These are phyloP conservation scores for Rhinocladiella similis DNA, from an alignment of 2,329 filamentous ascomycete genomes.

Conservation along the genomic window DNA sequence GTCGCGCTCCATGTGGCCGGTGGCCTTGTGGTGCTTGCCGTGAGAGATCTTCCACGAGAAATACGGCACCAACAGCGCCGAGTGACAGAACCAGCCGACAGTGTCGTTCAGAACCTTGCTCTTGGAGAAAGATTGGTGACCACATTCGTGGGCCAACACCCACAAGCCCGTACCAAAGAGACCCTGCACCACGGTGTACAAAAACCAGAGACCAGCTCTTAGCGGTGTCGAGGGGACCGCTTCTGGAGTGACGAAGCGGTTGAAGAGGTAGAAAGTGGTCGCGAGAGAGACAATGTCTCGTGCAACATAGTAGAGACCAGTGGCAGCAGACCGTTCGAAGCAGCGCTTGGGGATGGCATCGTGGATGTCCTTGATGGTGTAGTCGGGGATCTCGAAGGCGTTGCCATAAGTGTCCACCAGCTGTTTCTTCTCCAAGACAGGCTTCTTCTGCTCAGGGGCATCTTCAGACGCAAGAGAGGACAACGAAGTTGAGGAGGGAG, in stretches of 20 bases:
- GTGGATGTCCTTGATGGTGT: slow-evolving; percentile 95
- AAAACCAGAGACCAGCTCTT: slow-evolving; percentile 65
- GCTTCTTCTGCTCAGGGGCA: slow-evolving; percentile 44
- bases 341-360: slow-evolving; percentile 98
- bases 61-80: slow-evolving; percentile 86
- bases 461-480: slow-evolving; percentile 79
- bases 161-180: slow-evolving; percentile 91
- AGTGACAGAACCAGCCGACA: slow-evolving; percentile 90
- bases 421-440: slow-evolving; percentile 39
- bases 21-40: slow-evolving; percentile 99
- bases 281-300: slow-evolving; percentile 74
- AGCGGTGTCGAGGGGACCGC: slow-evolving; percentile 68
- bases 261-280: slow-evolving; percentile 79
- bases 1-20: slow-evolving; percentile 93
- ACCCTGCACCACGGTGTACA: slow-evolving; percentile 80
- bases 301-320: slow-evolving; percentile 77
- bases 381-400: slow-evolving; percentile 89
- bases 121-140: slow-evolving; percentile 94
- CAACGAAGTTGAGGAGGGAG: slow-evolving; percentile 83
- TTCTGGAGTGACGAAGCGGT: slow-evolving; percentile 87
- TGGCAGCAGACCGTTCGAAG: slow-evolving; percentile 79
- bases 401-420: slow-evolving; percentile 93
- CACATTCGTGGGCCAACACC: slow-evolving; percentile 97
- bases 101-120: slow-evolving; percentile 88
- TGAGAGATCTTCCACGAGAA: slow-evolving; percentile 99